Base-by-base conservation (phyloP, 2,329 filamentous ascomycete genomes). In the Monilinia fructigena region DNA sequence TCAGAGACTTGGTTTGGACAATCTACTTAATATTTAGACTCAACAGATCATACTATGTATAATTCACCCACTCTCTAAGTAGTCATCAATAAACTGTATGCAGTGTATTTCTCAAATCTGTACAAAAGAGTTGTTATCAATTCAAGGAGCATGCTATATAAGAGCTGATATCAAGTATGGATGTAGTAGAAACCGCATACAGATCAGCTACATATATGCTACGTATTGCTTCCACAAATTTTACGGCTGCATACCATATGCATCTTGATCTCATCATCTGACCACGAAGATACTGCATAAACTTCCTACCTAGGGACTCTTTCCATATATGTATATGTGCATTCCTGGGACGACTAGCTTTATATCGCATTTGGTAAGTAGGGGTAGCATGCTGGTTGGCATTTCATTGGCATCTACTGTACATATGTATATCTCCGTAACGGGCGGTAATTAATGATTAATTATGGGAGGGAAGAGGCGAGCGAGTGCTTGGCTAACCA, bases 381-480 rank as follows among this genome's bases (percentile, higher is more conserved):
- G 20, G 23, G 45, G 8, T 12, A 18, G 56, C 20, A 50, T 38
- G n/a, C 58, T 60, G 47, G n/a, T 45, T 48, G 45, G 12, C 28
- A 28, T 26, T 60, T 20, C 45, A 60, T 60, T 31, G 56, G 23
- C 26, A 31, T 50, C 48, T 52, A 52, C 23, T 12, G n/a, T 26
- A 50, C 14, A 40, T 40, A 40, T 11, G 10, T 10, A 40, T 38
- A 20, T 50, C 58, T 38, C 45, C 58, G 38, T 50, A 8, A n/a
- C 58, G 45, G 58, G 20, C 45, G 31, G 58, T 45, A 50, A 50
- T 40, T 52, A 26, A 50, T 50, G 20, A 48, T n/a, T 48, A 48
- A 20, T n/a, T 50, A 42, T 45, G 58, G 58, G 45, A 61, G 58
- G 58, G 45, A 61, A 61, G 45, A 61, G 58, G 58, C 58, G 58